These are phyloP conservation scores for Aspergillus sparsus DNA, from an alignment of 495 filamentous ascomycete genomes.

Conservation along the genomic window DNA sequence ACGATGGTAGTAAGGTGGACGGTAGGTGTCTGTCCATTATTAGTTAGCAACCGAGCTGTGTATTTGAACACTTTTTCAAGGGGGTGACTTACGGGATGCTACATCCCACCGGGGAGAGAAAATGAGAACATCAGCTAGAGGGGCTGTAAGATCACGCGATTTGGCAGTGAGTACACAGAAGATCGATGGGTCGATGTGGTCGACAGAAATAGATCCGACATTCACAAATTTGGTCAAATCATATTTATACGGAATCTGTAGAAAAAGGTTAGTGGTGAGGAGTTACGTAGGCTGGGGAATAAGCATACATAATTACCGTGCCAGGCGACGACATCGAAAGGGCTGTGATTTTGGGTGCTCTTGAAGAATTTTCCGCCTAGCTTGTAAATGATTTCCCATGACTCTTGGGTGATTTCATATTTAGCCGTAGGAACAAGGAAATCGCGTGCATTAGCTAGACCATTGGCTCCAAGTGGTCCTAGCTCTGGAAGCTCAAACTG, in stretches of 20 bases:
- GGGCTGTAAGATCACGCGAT: conserved; percentile 42
- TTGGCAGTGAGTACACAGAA: conserved; percentile 53
- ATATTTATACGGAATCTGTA: conserved; percentile 49
- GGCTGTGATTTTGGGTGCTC: conserved; percentile 50
- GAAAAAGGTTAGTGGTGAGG: not conserved
- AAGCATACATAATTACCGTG: conserved; percentile 49
- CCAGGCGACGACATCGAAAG: conserved; percentile 56
- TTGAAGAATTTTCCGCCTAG: conserved; percentile 53
- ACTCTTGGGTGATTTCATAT: conserved; percentile 43
- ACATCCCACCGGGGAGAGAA: conserved; percentile 55
- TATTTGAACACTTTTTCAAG: not conserved
- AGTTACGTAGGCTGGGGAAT: not conserved
- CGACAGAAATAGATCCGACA: conserved; percentile 51
- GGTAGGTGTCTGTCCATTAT: conserved; percentile 41
- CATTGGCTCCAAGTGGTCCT: conserved; percentile 53
- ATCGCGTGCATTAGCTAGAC: conserved; percentile 52
- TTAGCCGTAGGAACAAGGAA: conserved; percentile 46
- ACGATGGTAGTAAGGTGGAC: conserved; percentile 54
- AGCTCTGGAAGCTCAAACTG: conserved; percentile 53
- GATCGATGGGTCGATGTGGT: conserved; percentile 55
- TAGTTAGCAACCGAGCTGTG: conserved; percentile 4
- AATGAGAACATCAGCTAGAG: conserved; percentile 52
- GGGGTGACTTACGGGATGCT: conserved; percentile 39
- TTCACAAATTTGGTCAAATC: conserved; percentile 55
- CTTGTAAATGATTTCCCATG: conserved; percentile 53